A percentile compares a stretch with the other conserved stretches of the same genome.
phyloP scores from a whole-genome alignment of 1,284 basidiomycete genomes.

The Sporisorium graminicola region DNA sequence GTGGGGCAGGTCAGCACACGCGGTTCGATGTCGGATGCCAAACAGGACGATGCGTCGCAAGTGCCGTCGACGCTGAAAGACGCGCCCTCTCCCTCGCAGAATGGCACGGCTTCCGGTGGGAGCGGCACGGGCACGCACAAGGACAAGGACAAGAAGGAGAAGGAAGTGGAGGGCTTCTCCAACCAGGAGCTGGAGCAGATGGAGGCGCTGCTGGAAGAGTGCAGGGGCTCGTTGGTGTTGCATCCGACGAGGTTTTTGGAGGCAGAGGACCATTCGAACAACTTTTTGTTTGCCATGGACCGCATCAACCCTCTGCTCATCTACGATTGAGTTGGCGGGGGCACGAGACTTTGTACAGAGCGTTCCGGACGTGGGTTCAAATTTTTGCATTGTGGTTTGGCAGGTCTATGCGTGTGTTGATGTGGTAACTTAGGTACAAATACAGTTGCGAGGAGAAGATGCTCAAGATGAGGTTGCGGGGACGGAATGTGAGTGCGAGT shows the following conservation, averaged over 20 bases:
- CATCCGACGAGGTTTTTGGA: conserved; percentile 66
- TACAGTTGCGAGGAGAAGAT: conserved; percentile 19
- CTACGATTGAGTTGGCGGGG: conserved; percentile 30
- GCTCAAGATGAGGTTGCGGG: neutral
- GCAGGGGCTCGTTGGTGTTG: conserved; percentile 58
- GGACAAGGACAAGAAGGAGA: conserved; percentile 23
- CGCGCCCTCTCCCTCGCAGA: conserved; percentile 19
- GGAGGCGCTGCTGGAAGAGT: conserved; percentile 60
- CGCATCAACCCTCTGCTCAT: conserved; percentile 61
- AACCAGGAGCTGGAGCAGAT: conserved; percentile 60
- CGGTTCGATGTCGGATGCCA: neutral
- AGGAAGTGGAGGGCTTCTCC: conserved; percentile 52
- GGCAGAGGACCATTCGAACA: conserved; percentile 59
- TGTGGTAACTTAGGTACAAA: conserved; percentile 15
- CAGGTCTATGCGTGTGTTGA: neutral
- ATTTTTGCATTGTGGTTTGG: conserved; percentile 1
- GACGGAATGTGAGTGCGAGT: no score
- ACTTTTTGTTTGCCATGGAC: conserved; percentile 66
- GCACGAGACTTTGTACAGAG: neutral
- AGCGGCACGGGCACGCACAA: conserved; percentile 5
- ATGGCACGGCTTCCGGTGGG: neutral
- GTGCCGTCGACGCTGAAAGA: conserved; percentile 28
- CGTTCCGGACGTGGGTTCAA: neutral
- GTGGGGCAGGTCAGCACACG: conserved; percentile 18
- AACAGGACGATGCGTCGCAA: conserved; percentile 7